Evolutionary conservation across 2,329 filamentous ascomycete species (phyloP).

Genomic region (Chaetomium olivaceum): DNA sequence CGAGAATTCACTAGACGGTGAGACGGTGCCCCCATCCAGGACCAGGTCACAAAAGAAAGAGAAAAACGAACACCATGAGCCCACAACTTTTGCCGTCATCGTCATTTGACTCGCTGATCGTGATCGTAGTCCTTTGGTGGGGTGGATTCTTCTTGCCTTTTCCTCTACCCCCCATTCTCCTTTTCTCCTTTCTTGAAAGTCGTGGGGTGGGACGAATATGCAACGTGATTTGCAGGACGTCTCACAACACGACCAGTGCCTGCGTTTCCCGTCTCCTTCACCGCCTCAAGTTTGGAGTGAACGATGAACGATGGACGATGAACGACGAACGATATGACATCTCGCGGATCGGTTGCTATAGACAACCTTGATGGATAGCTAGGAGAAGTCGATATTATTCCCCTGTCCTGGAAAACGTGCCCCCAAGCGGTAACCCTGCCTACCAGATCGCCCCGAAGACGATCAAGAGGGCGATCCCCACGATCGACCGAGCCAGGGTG

Average conservation of each 20-base stretch:
- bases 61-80: not conserved
- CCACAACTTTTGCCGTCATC: not conserved
- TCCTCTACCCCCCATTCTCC: not conserved
- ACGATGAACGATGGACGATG: too few species aligned
- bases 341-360: not conserved
- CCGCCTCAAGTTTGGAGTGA: not conserved
- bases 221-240: not conserved
- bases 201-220: not conserved
- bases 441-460: constrained; percentile 1
- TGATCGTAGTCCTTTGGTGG: not conserved
- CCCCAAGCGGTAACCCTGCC: not conserved
- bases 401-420: not conserved
- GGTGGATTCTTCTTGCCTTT: not conserved
- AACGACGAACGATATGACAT: not conserved
- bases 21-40: not conserved
- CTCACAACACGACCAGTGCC: not conserved
- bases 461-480: constrained; percentile 7
- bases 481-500: not conserved
- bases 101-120: constrained; percentile 12
- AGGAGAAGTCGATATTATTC: not conserved
- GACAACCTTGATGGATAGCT: not conserved
- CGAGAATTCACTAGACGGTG: not conserved
- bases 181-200: not conserved
- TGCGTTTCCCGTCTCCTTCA: not conserved
- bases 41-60: not conserved